These are phyloP conservation scores for Cinnamomum micranthum DNA, from an alignment of 164 flowering plant species.

Conservation along the genomic window DNA sequence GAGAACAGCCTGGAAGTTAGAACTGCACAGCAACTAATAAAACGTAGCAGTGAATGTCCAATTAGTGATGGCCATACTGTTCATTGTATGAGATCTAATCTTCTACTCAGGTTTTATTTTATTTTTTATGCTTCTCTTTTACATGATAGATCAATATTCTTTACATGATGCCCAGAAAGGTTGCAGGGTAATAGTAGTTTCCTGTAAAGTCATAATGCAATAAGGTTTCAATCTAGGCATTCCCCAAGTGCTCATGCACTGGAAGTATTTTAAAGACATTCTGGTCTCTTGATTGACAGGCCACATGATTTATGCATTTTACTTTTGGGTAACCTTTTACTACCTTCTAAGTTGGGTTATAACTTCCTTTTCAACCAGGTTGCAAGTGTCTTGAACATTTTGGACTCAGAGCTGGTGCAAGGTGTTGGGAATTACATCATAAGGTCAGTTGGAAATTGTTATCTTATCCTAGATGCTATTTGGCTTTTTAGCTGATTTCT, in stretches of 20 bases:
- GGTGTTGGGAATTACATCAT: conserved; percentile 73
- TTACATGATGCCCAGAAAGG: no score
- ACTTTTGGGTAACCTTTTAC: background rate
- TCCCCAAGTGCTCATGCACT: background rate
- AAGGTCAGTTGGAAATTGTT: conserved; percentile 42
- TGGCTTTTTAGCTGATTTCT: background rate
- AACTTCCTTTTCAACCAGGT: conserved; percentile 40
- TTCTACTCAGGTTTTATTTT: no score
- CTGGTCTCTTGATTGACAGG: background rate
- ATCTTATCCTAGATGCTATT: background rate
- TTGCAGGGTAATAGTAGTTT: background rate
- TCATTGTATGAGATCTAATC: no score
- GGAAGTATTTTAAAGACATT: background rate
- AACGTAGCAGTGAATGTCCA: no score
- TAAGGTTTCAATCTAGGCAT: background rate
- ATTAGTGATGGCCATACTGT: no score
- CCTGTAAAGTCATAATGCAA: background rate
- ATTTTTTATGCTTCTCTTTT: no score
- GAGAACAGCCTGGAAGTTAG: no score
- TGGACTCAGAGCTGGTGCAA: conserved; percentile 63
- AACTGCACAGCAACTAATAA: no score
- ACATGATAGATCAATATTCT: no score
- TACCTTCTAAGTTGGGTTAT: conserved; percentile 1
- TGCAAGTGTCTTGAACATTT: conserved; percentile 80
- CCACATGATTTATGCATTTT: conserved; percentile 3